phyloP scores from a whole-genome alignment of 108 stramenopile species.

The Conticribra weissflogii region DNA sequence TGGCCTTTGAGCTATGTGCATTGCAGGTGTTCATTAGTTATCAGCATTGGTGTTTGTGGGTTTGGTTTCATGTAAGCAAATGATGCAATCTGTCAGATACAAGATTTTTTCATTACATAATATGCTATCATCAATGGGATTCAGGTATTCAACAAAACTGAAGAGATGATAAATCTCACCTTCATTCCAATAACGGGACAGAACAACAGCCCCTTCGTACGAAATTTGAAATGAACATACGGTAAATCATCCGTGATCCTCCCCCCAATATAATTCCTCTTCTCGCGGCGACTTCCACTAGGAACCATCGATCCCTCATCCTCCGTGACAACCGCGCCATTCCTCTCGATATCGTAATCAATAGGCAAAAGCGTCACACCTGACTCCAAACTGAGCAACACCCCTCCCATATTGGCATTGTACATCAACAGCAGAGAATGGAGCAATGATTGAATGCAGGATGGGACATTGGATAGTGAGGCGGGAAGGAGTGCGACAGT shows the following conservation, averaged over 20 bases:
- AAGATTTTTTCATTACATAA: too few species aligned
- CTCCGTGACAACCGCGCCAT: neutral
- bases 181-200: slow-evolving; percentile 51
- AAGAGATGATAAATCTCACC: too few species aligned
- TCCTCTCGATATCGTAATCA: too few species aligned
- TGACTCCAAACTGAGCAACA: slow-evolving; percentile 45
- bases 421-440: slow-evolving; percentile 46
- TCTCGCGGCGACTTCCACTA: neutral
- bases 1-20: slow-evolving; percentile 45
- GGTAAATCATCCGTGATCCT: slow-evolving; percentile 50
- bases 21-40: too few species aligned
- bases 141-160: too few species aligned
- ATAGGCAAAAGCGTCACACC: slow-evolving; percentile 32
- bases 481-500: slow-evolving; percentile 48
- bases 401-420: slow-evolving; percentile 45
- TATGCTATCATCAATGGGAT: too few species aligned
- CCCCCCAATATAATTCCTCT: slow-evolving; percentile 31
- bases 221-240: slow-evolving; percentile 46
- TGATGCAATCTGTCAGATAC: too few species aligned
- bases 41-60: too few species aligned
- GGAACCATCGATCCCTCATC: neutral
- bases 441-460: slow-evolving; percentile 28
- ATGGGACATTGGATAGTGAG: slow-evolving; percentile 30
- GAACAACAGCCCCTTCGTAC: slow-evolving; percentile 38
- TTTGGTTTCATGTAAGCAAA: too few species aligned